Evolutionary conservation across 2,329 filamentous ascomycete genomes (phyloP).

Genomic region (Trichoderma endophyticum): DNA sequence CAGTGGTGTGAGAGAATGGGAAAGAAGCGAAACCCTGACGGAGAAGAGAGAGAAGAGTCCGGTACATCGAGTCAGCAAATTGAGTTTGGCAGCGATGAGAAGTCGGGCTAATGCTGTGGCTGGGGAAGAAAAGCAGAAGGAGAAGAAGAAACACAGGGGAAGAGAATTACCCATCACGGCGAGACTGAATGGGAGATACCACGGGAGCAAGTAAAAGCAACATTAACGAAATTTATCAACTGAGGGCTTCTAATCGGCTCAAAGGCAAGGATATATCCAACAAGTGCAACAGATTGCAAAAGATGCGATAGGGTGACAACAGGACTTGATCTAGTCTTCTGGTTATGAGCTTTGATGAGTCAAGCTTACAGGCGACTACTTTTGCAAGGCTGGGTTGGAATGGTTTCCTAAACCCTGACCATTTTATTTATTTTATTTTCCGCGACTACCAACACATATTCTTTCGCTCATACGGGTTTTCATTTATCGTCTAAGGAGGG

Average conservation of each 20-base stretch:
- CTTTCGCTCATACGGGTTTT: background rate
- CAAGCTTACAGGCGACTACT: background rate
- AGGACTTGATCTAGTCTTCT: conserved; percentile 11
- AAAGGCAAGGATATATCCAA: background rate
- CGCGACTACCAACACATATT: background rate
- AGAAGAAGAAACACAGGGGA: background rate
- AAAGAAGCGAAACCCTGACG: conserved; percentile 30
- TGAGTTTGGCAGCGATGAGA: conserved; percentile 29
- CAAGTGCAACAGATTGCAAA: background rate
- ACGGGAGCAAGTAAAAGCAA: background rate
- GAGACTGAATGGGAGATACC: background rate
- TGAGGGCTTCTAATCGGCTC: background rate
- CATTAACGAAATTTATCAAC: background rate
- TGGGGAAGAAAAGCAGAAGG: too few species aligned
- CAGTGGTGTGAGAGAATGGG: conserved; percentile 83
- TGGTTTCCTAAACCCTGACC: background rate
- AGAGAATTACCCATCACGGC: background rate
- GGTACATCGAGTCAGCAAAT: conserved; percentile 22
- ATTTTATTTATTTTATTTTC: background rate
- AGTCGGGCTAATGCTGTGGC: conserved; percentile 26
- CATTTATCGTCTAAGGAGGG: background rate
- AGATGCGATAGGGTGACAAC: conserved; percentile 1
- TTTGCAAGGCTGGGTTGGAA: background rate
- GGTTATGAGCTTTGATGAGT: background rate
- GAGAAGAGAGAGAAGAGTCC: conserved; percentile 28